Conservation (phyloP, 441 rosid genomes). For the Populus hybrid region DNA sequence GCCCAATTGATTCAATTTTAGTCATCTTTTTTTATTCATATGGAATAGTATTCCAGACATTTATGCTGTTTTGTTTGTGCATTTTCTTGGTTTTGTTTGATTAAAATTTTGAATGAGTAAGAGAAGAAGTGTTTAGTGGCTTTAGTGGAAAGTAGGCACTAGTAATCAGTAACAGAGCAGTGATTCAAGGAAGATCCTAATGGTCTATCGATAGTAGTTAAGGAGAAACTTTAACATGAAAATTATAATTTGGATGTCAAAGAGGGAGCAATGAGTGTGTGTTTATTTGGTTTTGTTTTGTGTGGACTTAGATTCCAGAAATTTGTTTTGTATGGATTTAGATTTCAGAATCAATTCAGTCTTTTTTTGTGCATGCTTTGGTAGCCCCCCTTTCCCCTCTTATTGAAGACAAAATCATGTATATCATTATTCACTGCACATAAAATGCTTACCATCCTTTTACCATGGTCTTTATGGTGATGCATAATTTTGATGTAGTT, state of each 20-base stretch:
- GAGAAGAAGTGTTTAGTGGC: no score
- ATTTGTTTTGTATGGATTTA: background rate
- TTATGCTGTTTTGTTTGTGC: no score
- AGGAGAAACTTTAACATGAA: no score
- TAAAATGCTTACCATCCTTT: background rate
- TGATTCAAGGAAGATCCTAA: background rate
- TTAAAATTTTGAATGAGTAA: no score
- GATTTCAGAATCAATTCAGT: background rate
- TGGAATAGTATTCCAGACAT: no score
- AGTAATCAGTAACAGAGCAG: background rate
- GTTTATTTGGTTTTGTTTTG: background rate
- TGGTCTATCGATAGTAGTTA: background rate
- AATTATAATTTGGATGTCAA: background rate
- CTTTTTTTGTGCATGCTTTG: background rate
- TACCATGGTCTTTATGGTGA: background rate
- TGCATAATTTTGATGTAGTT: constrained; percentile 16
- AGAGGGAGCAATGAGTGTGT: background rate
- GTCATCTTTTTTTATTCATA: no score
- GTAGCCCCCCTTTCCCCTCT: background rate
- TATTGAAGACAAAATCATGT: background rate
- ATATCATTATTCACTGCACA: background rate
- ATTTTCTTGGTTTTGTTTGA: no score
- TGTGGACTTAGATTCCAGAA: background rate
- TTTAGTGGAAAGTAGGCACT: no score
- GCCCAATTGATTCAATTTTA: no score